Base-by-base conservation (phyloP, 345 rosid species). In the Eucalyptus polybractea region DNA sequence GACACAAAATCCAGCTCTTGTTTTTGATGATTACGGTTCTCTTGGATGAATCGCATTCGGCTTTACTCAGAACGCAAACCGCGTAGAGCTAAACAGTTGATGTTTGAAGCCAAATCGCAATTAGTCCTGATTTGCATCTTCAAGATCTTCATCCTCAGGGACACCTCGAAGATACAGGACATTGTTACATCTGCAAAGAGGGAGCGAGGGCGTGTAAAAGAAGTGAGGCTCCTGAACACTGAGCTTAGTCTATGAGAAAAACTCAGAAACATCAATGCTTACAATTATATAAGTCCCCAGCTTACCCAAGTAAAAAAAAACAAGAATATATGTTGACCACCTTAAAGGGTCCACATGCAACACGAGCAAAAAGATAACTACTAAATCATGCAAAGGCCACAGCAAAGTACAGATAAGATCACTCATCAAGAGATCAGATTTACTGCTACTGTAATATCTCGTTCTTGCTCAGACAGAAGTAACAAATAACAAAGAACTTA, bases 121-220 rank as follows among this genome's bases (percentile, higher is more conserved):
- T 85, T 90, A 95, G 89, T 96, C 97, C 87, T 88, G 91, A n/a
- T 95, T 96, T 22, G 96, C 99, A 58, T 96, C 99, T 89, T 93
- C 98, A 47, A 97, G 89, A 11, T 97, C 99, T 92, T 96, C 99
- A 92, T 97, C 99, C 92, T 96, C 99, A 2, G 99, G 99, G 22
- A 96, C 98, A 5, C 99, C 99, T 10, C 98, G 97, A 89, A 97
- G 93, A 91, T 96, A 94, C 85, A 97, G 95, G 50, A 96, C 99
- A 33, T 96, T 97, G 95, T 96, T 96, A 94, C 99, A 97, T 92
- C 99, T 96, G 95, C 88, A 86, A 72, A 87, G 21, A 15, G 45
- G 29, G 86, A 42, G 21, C 25, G 44, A 49, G 51, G 51, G 7
- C 7, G 27, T 54, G 47, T n/a, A 37, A 33, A 45, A 45, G 10